Base-by-base conservation (phyloP, 305 asterid species). In the Fraxinus sp. region DNA sequence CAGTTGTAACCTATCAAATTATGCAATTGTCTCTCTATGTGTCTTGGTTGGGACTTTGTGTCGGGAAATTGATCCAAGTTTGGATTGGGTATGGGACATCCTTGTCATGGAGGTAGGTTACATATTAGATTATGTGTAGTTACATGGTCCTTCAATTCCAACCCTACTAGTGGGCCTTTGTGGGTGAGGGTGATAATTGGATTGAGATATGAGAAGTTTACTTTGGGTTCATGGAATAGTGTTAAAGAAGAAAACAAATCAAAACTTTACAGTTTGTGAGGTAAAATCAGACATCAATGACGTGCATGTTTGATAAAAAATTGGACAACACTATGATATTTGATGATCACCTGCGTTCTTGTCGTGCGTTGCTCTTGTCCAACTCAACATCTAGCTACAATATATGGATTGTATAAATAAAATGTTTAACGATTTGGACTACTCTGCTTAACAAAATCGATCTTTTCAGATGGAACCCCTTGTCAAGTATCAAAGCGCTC, bases 21-120 rank as follows among this genome's bases (percentile, higher is more conserved):
- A 77, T 78, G 22, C 52, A 78, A 37, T 71, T 78, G 74, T 26
- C 78, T 37, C 37, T 16, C 52, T 52, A 7, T 46, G 62, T 75
- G 62, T 28, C 81, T 84, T 13, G 20, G 80, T 85, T 81, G 90
- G 87, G 86, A 28, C 84, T 72, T 39, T 10, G 10, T 87, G 90
- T 83, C 87, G 73, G 20, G 16, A 76, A 24, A 64, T 68, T 84
- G 49, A 36, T 59, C 83, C 49, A 74, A 55, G 39, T 84, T 22
- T 76, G 49, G 80, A 85, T 82, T 73, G 36, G 35, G 18, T 16
- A 75, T 20, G 80, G 86, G 74, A 78, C 83, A 36, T 82, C n/a
- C 75, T 55, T 85, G 85, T 83, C 85, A 41, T 73, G 64, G 55
- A 73, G 76, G 52, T 77, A 78, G 85, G 84, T 66, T 77, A 80